These are phyloP conservation scores for Colletotrichum liaoningense DNA, from an alignment of 2,329 filamentous ascomycete genomes.

Conservation along the genomic window DNA sequence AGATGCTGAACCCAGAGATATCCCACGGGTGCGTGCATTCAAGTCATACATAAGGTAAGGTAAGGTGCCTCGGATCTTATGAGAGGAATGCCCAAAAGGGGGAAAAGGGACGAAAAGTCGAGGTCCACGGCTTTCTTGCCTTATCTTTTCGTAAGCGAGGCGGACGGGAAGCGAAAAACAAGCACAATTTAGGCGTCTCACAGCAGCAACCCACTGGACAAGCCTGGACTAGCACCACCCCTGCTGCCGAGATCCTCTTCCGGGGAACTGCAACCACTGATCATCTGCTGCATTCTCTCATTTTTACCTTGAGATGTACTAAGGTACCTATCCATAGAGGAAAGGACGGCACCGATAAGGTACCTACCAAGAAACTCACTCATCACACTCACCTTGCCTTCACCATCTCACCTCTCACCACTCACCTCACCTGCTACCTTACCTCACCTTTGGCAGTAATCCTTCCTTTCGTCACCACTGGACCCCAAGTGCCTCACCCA, in stretches of 20 bases:
- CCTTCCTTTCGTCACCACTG: neutral
- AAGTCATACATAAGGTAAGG: too few species aligned
- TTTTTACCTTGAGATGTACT: neutral
- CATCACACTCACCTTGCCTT: neutral
- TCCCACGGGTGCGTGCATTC: neutral
- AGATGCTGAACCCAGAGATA: neutral
- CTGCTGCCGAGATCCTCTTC: constrained; percentile 22
- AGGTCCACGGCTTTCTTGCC: neutral
- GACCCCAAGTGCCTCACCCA: neutral
- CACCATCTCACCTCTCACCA: neutral
- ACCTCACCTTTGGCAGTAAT: neutral
- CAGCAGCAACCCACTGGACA: neutral
- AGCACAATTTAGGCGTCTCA: constrained; percentile 15
- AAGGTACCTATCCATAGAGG: neutral
- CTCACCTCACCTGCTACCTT: constrained; percentile 5
- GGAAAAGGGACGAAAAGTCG: neutral
- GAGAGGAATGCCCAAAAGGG: neutral
- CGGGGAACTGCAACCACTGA: constrained; percentile 21
- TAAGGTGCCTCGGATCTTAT: too few species aligned
- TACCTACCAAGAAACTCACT: neutral
- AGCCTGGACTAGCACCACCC: neutral
- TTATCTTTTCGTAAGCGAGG: neutral
- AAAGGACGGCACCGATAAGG: neutral
- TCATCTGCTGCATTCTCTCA: neutral
- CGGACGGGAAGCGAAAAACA: constrained; percentile 12